Conservation (phyloP, 345 rosid species). For the Eucalyptus regnans region DNA sequence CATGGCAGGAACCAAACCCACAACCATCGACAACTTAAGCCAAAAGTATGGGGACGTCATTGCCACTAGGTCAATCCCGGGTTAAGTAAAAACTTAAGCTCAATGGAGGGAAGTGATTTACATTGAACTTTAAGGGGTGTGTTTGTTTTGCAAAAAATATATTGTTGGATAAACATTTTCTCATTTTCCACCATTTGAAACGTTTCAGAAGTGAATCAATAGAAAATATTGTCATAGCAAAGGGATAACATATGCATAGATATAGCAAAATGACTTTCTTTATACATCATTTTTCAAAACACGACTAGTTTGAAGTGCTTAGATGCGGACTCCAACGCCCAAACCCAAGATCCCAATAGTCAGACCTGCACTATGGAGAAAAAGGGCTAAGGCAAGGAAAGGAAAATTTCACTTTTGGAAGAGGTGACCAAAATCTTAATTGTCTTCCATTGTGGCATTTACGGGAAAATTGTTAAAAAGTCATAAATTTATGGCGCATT, state of each 20-base stretch:
- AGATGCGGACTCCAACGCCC: background rate
- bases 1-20: background rate
- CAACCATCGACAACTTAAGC: background rate
- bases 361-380: background rate
- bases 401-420: background rate
- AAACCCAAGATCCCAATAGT: background rate
- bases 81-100: background rate
- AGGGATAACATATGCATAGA: background rate
- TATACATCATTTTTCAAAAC: background rate
- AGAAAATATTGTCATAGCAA: too few species aligned
- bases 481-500: too few species aligned
- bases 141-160: background rate
- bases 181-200: background rate
- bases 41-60: background rate
- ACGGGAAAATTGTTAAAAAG: too few species aligned
- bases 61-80: background rate
- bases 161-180: background rate
- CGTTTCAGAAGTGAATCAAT: background rate
- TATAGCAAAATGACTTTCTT: background rate
- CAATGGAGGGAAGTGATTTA: background rate
- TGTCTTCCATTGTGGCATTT: too few species aligned
- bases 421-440: background rate
- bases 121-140: background rate
- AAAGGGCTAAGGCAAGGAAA: background rate
- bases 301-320: background rate